These are phyloP conservation scores for Naganishia cerealis DNA, from an alignment of 1,284 basidiomycete genomes.

Conservation along the genomic window DNA sequence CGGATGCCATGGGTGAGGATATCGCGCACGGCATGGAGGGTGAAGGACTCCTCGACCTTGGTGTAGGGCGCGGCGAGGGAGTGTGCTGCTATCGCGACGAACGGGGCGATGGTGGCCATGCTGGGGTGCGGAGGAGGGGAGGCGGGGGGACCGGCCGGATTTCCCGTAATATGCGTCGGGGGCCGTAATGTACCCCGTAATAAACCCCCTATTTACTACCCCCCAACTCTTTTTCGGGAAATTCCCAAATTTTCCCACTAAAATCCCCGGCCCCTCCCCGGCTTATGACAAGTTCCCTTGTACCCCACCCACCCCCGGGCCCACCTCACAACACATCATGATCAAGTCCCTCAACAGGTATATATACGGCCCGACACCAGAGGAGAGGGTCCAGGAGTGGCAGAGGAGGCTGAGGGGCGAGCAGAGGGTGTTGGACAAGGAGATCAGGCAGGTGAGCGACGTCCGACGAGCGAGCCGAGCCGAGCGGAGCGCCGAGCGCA, in stretches of 20 bases:
- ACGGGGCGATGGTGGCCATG: conserved; percentile 61
- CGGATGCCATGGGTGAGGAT: conserved; percentile 69
- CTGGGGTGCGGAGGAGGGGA: conserved; percentile 3
- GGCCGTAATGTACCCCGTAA: no score
- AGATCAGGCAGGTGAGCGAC: conserved; percentile 81
- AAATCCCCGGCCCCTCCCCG: no score
- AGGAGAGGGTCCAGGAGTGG: conserved; percentile 86
- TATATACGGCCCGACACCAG: conserved; percentile 89
- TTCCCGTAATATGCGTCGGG: no score
- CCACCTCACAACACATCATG: conserved; percentile 37
- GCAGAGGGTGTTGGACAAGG: conserved; percentile 77
- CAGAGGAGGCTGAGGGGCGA: conserved; percentile 78
- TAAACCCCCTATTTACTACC: no score
- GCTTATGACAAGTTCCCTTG: no score
- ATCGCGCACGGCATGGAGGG: conserved; percentile 87
- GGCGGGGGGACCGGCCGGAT: no score
- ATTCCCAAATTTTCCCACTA: no score
- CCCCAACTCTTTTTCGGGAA: no score
- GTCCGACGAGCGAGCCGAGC: conserved; percentile 12
- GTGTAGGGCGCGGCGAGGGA: conserved; percentile 80
- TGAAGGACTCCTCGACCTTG: conserved; percentile 97
- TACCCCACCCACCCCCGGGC: no score
- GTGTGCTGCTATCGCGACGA: conserved; percentile 64
- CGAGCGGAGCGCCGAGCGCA: not conserved
- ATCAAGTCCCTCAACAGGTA: conserved; percentile 58